A percentile compares a stretch with the other conserved stretches of the same genome.
Conservation (phyloP, 148 eudicot species). For the Limonium bicolor region DNA sequence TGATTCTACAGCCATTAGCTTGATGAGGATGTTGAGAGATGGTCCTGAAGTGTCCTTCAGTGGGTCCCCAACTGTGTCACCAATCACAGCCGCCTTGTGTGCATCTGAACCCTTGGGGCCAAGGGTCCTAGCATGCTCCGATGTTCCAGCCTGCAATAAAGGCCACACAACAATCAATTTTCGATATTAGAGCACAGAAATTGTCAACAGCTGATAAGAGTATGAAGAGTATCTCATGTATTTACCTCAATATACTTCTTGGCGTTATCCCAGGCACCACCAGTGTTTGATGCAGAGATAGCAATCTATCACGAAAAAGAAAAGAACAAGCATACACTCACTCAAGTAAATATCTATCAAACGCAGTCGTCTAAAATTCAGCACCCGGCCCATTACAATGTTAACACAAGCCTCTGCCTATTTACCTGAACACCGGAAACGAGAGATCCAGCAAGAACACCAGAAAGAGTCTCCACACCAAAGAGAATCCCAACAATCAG, state of each 20-base stretch:
- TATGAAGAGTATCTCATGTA: background rate
- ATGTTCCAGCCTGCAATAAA: slow-evolving; percentile 53
- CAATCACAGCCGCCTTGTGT: slow-evolving; percentile 89
- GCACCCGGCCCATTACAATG: too few species aligned
- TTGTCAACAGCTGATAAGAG: background rate
- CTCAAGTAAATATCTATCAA: too few species aligned
- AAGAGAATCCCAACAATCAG: slow-evolving; percentile 36
- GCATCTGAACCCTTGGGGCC: slow-evolving; percentile 88
- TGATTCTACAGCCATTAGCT: slow-evolving; percentile 96
- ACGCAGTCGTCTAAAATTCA: too few species aligned
- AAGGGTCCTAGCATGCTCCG: slow-evolving; percentile 59
- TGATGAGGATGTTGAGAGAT: slow-evolving; percentile 77
- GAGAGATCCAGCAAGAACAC: slow-evolving; percentile 46
- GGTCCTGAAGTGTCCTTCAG: slow-evolving; percentile 97
- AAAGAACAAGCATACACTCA: too few species aligned
- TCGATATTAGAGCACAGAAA: background rate
- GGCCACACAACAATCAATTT: background rate
- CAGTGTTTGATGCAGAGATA: slow-evolving; percentile 86
- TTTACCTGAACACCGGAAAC: slow-evolving; percentile 53
- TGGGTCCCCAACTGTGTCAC: slow-evolving; percentile 91
- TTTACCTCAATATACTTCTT: slow-evolving; percentile 82
- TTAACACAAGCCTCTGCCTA: too few species aligned
- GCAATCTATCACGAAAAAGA: slow-evolving; percentile 32
- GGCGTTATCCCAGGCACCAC: slow-evolving; percentile 94
- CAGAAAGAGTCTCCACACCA: slow-evolving; percentile 44